phyloP scores from a whole-genome alignment of 139 green algal genomes.

The Coelastrella sp. region DNA sequence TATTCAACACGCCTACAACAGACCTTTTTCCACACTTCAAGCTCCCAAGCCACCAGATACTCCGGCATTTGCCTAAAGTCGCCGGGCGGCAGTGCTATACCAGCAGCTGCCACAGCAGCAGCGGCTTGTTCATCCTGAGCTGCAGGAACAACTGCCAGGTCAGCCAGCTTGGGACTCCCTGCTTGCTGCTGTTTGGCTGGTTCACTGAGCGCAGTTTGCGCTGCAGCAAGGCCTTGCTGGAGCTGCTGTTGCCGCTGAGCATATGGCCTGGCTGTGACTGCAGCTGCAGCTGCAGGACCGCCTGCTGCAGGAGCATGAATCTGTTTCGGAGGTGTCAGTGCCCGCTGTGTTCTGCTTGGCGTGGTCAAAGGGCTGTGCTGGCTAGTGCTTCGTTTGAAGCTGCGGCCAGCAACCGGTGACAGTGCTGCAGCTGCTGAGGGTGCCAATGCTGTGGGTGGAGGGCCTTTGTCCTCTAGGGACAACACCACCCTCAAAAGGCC shows the following conservation, averaged over 20 bases:
- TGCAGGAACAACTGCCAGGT: neutral
- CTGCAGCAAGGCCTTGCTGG: neutral
- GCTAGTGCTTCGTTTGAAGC: constrained; percentile 2
- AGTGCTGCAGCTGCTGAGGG: neutral
- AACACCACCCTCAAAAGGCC: constrained; percentile 64
- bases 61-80: constrained; percentile 54
- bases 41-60: constrained; percentile 70
- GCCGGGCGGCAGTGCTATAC: neutral
- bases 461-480: constrained; percentile 60
- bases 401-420: neutral
- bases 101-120: constrained; percentile 5
- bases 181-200: too few relatives aligned
- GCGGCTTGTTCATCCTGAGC: neutral
- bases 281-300: neutral
- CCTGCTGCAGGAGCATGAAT: neutral
- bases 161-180: too few relatives aligned
- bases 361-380: neutral
- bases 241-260: constrained; percentile 4
- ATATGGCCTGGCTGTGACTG: neutral
- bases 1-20: neutral
- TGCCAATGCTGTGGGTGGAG: constrained; percentile 2
- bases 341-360: neutral
- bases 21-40: constrained; percentile 80
- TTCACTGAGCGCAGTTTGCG: neutral
- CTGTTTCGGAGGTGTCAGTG: neutral